These are phyloP conservation scores for Trichoderma breve DNA, from an alignment of 2,329 filamentous ascomycete species.

Conservation along the genomic window DNA sequence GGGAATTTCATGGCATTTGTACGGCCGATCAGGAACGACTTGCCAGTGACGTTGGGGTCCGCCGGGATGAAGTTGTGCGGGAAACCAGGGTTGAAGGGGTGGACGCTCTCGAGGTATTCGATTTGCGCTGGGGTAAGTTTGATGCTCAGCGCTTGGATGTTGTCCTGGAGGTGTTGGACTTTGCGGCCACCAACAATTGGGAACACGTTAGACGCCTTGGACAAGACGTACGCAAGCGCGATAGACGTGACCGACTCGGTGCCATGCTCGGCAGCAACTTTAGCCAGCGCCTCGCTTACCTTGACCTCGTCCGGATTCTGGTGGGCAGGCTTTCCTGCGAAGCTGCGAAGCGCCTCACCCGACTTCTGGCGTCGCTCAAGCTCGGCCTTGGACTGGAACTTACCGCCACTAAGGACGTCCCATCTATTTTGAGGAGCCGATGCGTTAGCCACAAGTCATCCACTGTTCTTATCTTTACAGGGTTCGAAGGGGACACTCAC, in stretches of 20 bases:
- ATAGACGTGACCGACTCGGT: slow-evolving; percentile 21
- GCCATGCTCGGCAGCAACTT: slow-evolving; percentile 14
- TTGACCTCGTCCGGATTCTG: slow-evolving; percentile 23
- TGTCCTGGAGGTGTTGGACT: slow-evolving; percentile 59
- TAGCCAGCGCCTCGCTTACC: slow-evolving; percentile 16
- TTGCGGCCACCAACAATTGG: slow-evolving; percentile 61
- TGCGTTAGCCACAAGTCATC: no score
- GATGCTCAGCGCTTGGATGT: slow-evolving; percentile 56
- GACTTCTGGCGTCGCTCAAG: not conserved
- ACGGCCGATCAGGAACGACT: no score
- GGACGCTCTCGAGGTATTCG: slow-evolving; percentile 51
- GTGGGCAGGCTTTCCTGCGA: not conserved
- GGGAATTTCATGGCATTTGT: no score
- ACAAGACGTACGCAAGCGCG: slow-evolving; percentile 60
- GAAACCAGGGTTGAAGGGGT: slow-evolving; percentile 52
- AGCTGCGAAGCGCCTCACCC: not conserved
- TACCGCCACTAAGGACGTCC: slow-evolving; percentile 38
- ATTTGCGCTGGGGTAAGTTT: slow-evolving; percentile 54
- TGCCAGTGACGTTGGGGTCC: not conserved
- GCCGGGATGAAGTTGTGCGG: not conserved
- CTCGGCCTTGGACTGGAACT: slow-evolving; percentile 13
- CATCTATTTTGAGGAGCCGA: not conserved
- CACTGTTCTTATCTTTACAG: no score
- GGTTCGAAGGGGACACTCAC: slow-evolving; percentile 22
- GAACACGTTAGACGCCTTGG: slow-evolving; percentile 59